Evolutionary conservation across 768 basidiomycete species (phyloP).

Genomic region (Phylloporus sp.): DNA sequence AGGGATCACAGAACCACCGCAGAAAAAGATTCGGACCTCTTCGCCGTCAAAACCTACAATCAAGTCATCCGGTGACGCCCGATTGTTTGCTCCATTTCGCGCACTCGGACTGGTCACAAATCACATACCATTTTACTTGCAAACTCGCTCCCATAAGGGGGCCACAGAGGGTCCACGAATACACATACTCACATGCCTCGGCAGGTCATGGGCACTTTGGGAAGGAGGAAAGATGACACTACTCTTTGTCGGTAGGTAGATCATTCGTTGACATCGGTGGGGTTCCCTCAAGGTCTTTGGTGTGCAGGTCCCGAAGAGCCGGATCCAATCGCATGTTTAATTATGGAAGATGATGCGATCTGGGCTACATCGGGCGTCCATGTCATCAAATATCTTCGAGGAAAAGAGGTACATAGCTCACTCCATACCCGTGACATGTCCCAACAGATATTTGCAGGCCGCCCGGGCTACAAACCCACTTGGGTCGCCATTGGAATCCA

Average conservation of each 20-base stretch:
- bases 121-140: slow-evolving; percentile 81
- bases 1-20: slow-evolving; percentile 17
- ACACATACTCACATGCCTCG: slow-evolving; percentile 82
- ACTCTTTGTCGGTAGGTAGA: slow-evolving; percentile 81
- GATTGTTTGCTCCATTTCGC: slow-evolving; percentile 87
- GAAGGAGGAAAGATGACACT: slow-evolving; percentile 90
- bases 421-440: background rate
- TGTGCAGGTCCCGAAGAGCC: slow-evolving; percentile 73
- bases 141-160: slow-evolving; percentile 80
- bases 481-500: slow-evolving; percentile 51
- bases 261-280: background rate
- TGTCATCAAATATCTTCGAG: slow-evolving; percentile 76
- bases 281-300: slow-evolving; percentile 1
- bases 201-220: slow-evolving; percentile 92
- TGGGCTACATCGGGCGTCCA: slow-evolving; percentile 71
- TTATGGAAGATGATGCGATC: slow-evolving; percentile 80
- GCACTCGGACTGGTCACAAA: slow-evolving; percentile 94
- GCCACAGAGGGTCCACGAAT: slow-evolving; percentile 78
- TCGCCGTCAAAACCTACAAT: background rate
- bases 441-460: slow-evolving; percentile 34
- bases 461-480: slow-evolving; percentile 60
- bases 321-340: slow-evolving; percentile 67
- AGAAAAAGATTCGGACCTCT: slow-evolving; percentile 21
- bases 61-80: slow-evolving; percentile 19
- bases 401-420: slow-evolving; percentile 64